Conservation (phyloP, 2,329 filamentous ascomycete species). For the Colletotrichum aenigma region DNA sequence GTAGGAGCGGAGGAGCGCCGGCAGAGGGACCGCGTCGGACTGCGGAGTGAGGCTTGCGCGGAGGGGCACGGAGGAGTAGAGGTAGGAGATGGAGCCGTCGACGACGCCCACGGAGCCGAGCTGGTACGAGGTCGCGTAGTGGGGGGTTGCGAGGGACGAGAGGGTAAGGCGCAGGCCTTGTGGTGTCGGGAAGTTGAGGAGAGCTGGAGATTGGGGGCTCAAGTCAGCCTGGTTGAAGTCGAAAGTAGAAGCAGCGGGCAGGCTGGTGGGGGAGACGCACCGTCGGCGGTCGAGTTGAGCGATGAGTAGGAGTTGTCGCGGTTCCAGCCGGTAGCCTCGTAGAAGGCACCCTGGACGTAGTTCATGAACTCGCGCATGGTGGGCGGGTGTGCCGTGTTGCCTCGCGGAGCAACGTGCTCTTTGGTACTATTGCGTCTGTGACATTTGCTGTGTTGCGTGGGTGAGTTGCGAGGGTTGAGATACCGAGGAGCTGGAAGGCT, state of each 20-base stretch:
- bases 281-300: constrained; percentile 82
- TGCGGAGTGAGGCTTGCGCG: constrained; percentile 65
- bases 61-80: constrained; percentile 88
- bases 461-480: background rate
- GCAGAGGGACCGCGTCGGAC: constrained; percentile 78
- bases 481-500: background rate
- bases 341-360: constrained; percentile 91
- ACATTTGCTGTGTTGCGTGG: background rate
- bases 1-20: constrained; percentile 81
- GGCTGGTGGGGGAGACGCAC: constrained; percentile 44
- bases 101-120: constrained; percentile 89
- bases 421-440: background rate
- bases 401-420: constrained; percentile 3
- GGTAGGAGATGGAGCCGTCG: constrained; percentile 95
- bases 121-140: constrained; percentile 94
- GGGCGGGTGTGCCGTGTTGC: background rate
- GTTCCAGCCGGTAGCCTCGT: constrained; percentile 85
- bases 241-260: background rate
- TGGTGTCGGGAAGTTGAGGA: constrained; percentile 89
- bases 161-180: constrained; percentile 84
- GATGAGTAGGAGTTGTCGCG: constrained; percentile 90
- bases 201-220: constrained; percentile 51
- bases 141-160: constrained; percentile 88
- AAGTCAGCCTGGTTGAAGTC: background rate
- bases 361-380: constrained; percentile 96